Percentiles rank a stretch among this genome's conserved stretches.
phyloP scores from a whole-genome alignment of 768 basidiomycete species.

The Thelephora ganbajun region DNA sequence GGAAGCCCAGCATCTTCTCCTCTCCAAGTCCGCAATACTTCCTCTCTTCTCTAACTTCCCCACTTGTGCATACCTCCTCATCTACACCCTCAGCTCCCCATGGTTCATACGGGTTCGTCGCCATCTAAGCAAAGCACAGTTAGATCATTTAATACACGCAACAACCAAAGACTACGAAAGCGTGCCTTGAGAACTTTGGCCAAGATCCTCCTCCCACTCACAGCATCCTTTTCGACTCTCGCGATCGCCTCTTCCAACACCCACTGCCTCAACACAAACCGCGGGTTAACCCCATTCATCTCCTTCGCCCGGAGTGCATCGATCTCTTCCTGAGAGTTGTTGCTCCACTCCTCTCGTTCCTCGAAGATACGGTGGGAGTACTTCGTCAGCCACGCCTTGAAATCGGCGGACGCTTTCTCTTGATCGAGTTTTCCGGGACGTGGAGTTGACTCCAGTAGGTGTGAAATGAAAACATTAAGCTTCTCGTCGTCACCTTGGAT shows the following conservation, averaged over 20 bases:
- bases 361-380: conserved; percentile 46
- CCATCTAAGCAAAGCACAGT: conserved; percentile 47
- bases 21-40: conserved; percentile 70
- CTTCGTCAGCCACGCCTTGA: conserved; percentile 47
- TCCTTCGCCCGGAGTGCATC: conserved; percentile 34
- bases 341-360: conserved; percentile 36
- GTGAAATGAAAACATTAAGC: conserved; percentile 28
- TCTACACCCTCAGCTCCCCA: conserved; percentile 68
- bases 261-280: conserved; percentile 94
- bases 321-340: conserved; percentile 16
- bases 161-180: conserved; percentile 19
- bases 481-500: conserved; percentile 10
- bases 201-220: conserved; percentile 50
- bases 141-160: neutral
- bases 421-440: conserved; percentile 30
- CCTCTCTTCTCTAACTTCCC: conserved; percentile 55
- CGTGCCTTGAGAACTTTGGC: conserved; percentile 76
- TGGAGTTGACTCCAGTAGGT: conserved; percentile 32
- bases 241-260: conserved; percentile 85
- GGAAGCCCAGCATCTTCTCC: conserved; percentile 70
- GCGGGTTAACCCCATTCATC: conserved; percentile 59
- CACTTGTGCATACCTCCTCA: conserved; percentile 31
- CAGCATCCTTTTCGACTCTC: conserved; percentile 52
- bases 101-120: conserved; percentile 66
- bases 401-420: conserved; percentile 33